Conservation (phyloP, 2,329 filamentous ascomycete genomes). For the Microcera coccophila region DNA sequence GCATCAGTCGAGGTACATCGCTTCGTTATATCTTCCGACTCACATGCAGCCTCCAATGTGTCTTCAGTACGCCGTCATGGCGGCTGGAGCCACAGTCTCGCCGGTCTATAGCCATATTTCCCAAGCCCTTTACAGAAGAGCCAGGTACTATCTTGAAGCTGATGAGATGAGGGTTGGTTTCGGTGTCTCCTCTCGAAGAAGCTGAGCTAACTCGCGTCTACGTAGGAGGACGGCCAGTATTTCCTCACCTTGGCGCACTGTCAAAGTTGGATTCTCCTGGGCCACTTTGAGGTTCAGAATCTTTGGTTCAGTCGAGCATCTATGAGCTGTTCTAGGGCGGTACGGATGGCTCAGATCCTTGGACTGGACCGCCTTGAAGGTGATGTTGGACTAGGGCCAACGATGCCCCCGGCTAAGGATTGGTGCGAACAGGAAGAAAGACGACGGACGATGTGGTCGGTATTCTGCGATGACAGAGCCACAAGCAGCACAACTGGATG, state of each 20-base stretch:
- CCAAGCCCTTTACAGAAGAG: slow-evolving; percentile 19
- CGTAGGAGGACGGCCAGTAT: slow-evolving; percentile 22
- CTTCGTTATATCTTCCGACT: slow-evolving; percentile 20
- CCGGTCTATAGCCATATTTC: slow-evolving; percentile 12
- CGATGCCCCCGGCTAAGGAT: slow-evolving; percentile 66
- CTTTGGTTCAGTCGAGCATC: slow-evolving; percentile 81
- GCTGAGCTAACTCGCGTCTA: background rate
- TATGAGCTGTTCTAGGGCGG: slow-evolving; percentile 68
- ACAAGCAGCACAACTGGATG: slow-evolving; percentile 82
- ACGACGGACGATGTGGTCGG: slow-evolving; percentile 75
- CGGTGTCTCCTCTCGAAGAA: accelerated
- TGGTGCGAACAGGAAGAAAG: slow-evolving; percentile 74
- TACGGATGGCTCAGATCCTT: slow-evolving; percentile 71
- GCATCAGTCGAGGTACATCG: slow-evolving; percentile 21
- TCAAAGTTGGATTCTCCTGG: slow-evolving; percentile 70
- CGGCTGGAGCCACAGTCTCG: slow-evolving; percentile 13
- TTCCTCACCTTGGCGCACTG: slow-evolving; percentile 61
- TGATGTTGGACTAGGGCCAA: slow-evolving; percentile 63
- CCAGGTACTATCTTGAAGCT: slow-evolving; percentile 21
- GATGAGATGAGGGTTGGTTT: slow-evolving; percentile 21
- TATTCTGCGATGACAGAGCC: slow-evolving; percentile 75
- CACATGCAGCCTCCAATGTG: slow-evolving; percentile 27
- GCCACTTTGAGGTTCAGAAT: slow-evolving; percentile 72
- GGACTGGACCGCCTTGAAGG: slow-evolving; percentile 73
- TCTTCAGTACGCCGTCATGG: slow-evolving; percentile 23